These are phyloP conservation scores for Funneliformis mosseae DNA, from an alignment of 192 early-diverging fungal genomes.

Conservation along the genomic window DNA sequence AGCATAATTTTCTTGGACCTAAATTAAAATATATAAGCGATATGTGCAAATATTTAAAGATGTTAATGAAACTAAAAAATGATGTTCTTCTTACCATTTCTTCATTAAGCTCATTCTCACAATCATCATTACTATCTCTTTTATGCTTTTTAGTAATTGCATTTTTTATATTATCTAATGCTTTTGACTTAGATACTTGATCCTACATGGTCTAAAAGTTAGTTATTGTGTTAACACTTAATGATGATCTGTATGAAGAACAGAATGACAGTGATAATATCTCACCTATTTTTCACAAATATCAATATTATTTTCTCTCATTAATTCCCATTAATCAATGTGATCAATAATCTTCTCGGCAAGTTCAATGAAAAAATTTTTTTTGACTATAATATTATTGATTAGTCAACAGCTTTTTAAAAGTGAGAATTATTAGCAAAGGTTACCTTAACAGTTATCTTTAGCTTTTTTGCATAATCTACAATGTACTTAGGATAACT, in stretches of 20 bases:
- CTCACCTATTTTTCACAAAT: no score
- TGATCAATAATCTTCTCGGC: no score
- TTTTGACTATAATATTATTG: conserved; percentile 26
- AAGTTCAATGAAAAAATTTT: not conserved
- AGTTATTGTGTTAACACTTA: not conserved
- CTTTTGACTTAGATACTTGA: conserved; percentile 28
- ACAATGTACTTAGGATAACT: conserved; percentile 19
- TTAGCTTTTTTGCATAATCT: conserved; percentile 26
- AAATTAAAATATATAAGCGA: no score
- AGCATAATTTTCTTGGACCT: no score
- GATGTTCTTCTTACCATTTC: no score
- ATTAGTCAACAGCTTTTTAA: conserved; percentile 19
- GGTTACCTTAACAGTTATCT: conserved; percentile 17
- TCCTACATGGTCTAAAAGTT: conserved; percentile 20
- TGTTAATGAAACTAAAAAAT: no score
- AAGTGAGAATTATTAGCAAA: conserved; percentile 25
- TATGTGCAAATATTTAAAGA: no score
- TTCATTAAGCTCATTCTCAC: not conserved
- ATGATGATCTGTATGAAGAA: not conserved
- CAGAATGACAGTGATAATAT: no score
- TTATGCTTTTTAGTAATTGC: conserved; percentile 7
- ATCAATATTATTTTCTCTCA: no score
- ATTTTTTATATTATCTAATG: conserved; percentile 24
- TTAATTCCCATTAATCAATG: no score
- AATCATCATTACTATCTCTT: conserved; percentile 7